Base-by-base conservation (phyloP, 495 filamentous ascomycete genomes). In the Terfezia boudieri region DNA sequence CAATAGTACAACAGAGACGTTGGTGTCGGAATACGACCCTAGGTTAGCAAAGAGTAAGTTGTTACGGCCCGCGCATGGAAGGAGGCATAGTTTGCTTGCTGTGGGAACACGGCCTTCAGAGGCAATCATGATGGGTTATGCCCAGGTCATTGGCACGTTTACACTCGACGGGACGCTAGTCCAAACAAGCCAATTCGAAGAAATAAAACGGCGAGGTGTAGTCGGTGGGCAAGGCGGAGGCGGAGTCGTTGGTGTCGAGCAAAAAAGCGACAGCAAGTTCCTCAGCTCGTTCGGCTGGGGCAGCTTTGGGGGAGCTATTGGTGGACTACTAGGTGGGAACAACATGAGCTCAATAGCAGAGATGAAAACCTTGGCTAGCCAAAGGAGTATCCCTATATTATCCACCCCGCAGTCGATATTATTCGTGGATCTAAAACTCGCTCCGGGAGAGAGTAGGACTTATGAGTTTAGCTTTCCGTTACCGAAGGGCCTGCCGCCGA, bases 391-490 rank as follows among this genome's bases (percentile, higher is more conserved):
- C 41, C 90, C 90, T 3, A 71, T 98, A 41, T 67, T 98, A 17
- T 92, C 87, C 22, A 95, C 90, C 8, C 86, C 89, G n/a, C 90
- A 96, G 67, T 94, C 86, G 7, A 86, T 98, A 57, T 72, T 98
- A 14, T 98, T 98, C 62, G 89, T 98, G 38, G 87, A 98, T 64
- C 73, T 96, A 36, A 77, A 81, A 61, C 72, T 98, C 16, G 80
- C 74, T 14, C 88, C 92, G 0, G 90, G 90, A 3, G 87, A 98
- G 66, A 93, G 85, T 66, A 81, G 78, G 64, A 81, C 81, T 52
- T 96, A 83, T 64, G 79, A 77, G 14, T 98, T 94, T 63, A 73
- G 79, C 9, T 94, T 95, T 66, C 78, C 76, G 46, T 68, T 98
- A 50, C 90, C 90, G 2, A 79, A 76, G 59, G 87, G 87, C 0